These are phyloP conservation scores for Rhododendron williamsianum DNA, from an alignment of 148 eudicot genomes.

Conservation along the genomic window DNA sequence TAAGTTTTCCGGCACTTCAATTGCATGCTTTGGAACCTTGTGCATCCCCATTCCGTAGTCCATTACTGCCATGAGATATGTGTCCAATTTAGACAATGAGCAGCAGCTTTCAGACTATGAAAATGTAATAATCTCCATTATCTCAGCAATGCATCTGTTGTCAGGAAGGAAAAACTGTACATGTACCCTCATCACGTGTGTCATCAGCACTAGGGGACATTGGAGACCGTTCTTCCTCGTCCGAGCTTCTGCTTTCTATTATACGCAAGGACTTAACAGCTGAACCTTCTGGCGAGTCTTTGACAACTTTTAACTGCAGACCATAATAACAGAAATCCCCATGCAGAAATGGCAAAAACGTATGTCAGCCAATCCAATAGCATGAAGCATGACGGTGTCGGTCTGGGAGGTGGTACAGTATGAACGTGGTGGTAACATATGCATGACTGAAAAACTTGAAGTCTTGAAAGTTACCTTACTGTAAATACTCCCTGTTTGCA, in stretches of 20 bases:
- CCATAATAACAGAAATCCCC: not conserved
- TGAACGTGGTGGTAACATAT: not conserved
- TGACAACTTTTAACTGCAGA: constrained; percentile 20
- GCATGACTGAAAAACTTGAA: not conserved
- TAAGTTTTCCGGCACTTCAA: constrained; percentile 15
- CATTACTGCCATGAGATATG: constrained; percentile 13
- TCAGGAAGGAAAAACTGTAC: not conserved
- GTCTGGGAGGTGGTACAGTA: not conserved
- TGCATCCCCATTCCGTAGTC: constrained; percentile 29
- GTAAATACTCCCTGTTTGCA: not conserved
- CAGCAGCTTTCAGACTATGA: constrained; percentile 6
- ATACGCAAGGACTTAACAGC: constrained; percentile 12
- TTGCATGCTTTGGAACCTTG: constrained; percentile 22
- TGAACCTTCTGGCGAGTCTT: constrained; percentile 27
- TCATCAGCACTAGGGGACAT: constrained; percentile 10
- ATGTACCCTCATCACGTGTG: constrained; percentile 12
- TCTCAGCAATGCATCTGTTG: not conserved
- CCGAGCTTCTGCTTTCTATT: constrained; percentile 16
- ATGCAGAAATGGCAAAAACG: not conserved
- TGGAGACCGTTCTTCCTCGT: constrained; percentile 18
- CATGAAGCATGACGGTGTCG: not conserved
- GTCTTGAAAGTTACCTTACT: not conserved
- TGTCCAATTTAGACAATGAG: not conserved
- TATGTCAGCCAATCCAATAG: not conserved
- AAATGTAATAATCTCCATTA: not conserved